phyloP scores from a whole-genome alignment of 75 land plant species.

The Azolla pinnata region DNA sequence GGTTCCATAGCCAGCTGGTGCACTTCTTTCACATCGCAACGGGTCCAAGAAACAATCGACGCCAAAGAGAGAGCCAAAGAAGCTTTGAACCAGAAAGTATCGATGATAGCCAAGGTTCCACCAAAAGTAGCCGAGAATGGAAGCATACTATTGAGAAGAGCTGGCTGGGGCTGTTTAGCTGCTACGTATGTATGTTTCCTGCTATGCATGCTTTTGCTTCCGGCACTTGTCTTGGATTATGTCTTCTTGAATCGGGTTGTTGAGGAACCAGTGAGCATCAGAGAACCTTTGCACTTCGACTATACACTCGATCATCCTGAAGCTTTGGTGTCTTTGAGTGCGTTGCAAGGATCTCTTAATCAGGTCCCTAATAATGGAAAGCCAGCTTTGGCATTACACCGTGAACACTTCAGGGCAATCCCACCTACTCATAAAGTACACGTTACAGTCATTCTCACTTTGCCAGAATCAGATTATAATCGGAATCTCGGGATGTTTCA shows the following conservation, averaged over 20 bases:
- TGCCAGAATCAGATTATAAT: slow-evolving; percentile 87
- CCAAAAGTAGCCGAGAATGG: slow-evolving; percentile 20
- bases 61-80: slow-evolving; percentile 22
- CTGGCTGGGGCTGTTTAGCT: slow-evolving; percentile 42
- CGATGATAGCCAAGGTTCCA: slow-evolving; percentile 18
- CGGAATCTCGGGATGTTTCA: slow-evolving; percentile 75
- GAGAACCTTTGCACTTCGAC: slow-evolving; percentile 53
- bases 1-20: slow-evolving; percentile 15
- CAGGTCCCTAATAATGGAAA: too few species aligned
- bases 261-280: slow-evolving; percentile 54
- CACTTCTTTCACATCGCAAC: slow-evolving; percentile 21
- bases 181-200: slow-evolving; percentile 36
- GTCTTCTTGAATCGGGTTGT: slow-evolving; percentile 37
- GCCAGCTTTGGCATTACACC: neutral
- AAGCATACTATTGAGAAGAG: slow-evolving; percentile 17
- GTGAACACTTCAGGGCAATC: slow-evolving; percentile 15
- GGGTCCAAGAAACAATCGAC: slow-evolving; percentile 24
- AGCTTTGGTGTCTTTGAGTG: slow-evolving; percentile 35
- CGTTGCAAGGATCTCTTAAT: neutral
- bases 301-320: slow-evolving; percentile 49
- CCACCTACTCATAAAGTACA: slow-evolving; percentile 48
- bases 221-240: slow-evolving; percentile 36
- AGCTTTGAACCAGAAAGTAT: slow-evolving; percentile 7
- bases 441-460: slow-evolving; percentile 40
- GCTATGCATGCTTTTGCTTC: slow-evolving; percentile 29